These are phyloP conservation scores for Fusarium equiseti DNA, from an alignment of 2,329 filamentous ascomycete genomes.

Conservation along the genomic window DNA sequence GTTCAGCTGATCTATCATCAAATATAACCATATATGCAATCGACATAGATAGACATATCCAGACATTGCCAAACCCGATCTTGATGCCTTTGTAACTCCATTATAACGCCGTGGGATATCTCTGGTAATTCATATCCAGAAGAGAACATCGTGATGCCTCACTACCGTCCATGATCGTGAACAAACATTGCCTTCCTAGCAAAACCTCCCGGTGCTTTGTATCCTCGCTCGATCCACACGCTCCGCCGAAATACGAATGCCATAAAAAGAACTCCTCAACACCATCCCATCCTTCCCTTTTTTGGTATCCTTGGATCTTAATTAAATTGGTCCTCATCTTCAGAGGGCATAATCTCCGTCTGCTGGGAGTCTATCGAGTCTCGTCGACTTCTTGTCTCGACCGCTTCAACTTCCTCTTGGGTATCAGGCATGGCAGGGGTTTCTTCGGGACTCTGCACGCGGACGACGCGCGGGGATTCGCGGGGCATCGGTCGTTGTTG, in stretches of 20 bases:
- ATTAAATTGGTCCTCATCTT: constrained; percentile 17
- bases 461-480: constrained; percentile 40
- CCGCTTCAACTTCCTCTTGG: constrained; percentile 3
- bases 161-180: constrained; percentile 23
- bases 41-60: constrained; percentile 36
- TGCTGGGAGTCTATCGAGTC: constrained; percentile 36
- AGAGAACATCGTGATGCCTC: constrained; percentile 22
- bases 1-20: constrained; percentile 8
- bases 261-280: constrained; percentile 28
- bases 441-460: constrained; percentile 42
- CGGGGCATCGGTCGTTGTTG: constrained; percentile 54
- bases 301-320: background rate
- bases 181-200: constrained; percentile 12
- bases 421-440: constrained; percentile 1
- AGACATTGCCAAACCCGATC: constrained; percentile 19
- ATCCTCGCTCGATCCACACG: constrained; percentile 18
- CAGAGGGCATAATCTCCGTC: constrained; percentile 27
- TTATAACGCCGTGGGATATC: constrained; percentile 39
- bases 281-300: constrained; percentile 9
- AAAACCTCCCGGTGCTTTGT: constrained; percentile 9
- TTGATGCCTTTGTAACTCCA: constrained; percentile 13
- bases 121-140: constrained; percentile 23
- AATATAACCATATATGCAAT: constrained; percentile 1
- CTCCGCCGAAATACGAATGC: constrained; percentile 11
- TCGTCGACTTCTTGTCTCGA: constrained; percentile 17